Evolutionary conservation across 1,139 yeast genomes (phyloP).

Genomic region (Pichia sp.): DNA sequence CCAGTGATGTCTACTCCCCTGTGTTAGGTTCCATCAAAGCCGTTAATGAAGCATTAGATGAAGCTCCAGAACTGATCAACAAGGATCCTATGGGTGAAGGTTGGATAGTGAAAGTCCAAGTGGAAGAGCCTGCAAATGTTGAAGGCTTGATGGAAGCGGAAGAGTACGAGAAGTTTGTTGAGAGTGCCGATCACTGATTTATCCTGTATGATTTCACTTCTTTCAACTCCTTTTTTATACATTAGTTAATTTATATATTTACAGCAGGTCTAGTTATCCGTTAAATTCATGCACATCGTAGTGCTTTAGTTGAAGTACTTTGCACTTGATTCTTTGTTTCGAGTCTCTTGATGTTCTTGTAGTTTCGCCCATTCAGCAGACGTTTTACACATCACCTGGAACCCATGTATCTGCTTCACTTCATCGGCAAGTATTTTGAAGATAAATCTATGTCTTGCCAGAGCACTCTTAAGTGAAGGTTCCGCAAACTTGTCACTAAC

Average conservation of each 20-base stretch:
- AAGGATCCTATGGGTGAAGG: constrained; percentile 89
- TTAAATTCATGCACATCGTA: too few species aligned
- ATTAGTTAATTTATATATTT: not conserved
- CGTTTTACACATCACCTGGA: constrained; percentile 82
- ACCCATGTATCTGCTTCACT: constrained; percentile 67
- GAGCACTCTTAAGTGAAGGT: constrained; percentile 38
- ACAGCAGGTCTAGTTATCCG: not conserved
- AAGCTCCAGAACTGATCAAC: constrained; percentile 73
- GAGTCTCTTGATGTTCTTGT: too few species aligned
- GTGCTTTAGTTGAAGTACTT: constrained; percentile 1
- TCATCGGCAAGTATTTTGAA: constrained; percentile 55
- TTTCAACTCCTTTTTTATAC: not conserved
- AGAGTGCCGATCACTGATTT: constrained; percentile 29
- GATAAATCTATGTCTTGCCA: constrained; percentile 63
- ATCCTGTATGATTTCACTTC: not conserved
- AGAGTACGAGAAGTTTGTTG: constrained; percentile 59
- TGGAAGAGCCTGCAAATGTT: constrained; percentile 25
- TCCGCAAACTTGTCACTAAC: constrained; percentile 69
- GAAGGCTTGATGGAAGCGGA: constrained; percentile 47
- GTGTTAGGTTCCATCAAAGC: constrained; percentile 71
- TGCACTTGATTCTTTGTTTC: constrained; percentile 5
- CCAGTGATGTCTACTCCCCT: constrained; percentile 90
- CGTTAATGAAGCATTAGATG: constrained; percentile 59
- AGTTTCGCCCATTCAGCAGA: constrained; percentile 43
- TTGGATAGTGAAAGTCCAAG: constrained; percentile 79